phyloP scores from a whole-genome alignment of 345 rosid species.

The Rhodamnia argentea region DNA sequence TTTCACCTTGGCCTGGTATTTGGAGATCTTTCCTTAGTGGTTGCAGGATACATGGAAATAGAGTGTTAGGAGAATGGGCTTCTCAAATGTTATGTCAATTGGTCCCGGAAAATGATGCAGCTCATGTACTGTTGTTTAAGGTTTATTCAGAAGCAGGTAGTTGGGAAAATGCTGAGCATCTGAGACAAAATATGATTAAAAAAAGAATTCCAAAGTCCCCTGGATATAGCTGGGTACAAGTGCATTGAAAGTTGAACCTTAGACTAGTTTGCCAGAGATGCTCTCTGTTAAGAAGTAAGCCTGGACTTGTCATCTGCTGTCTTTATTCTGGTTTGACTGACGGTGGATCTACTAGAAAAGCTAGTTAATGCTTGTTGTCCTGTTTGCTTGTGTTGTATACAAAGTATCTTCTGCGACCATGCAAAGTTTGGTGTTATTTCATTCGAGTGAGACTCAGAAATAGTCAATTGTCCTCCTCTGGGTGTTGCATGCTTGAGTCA shows the following conservation, averaged over 20 bases:
- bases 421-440: background rate
- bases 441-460: background rate
- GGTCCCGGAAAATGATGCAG: conserved; percentile 23
- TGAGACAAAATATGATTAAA: conserved; percentile 2
- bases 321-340: background rate
- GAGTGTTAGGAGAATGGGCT: conserved; percentile 29
- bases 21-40: conserved; percentile 37
- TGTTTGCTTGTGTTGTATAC: background rate
- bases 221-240: conserved; percentile 24
- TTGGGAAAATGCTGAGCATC: conserved; percentile 29
- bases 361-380: background rate
- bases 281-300: background rate
- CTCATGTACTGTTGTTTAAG: conserved; percentile 15
- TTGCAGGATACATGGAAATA: conserved; percentile 23
- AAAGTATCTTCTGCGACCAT: background rate
- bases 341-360: background rate
- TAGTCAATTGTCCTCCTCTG: background rate
- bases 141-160: conserved; percentile 18
- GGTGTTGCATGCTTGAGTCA: background rate
- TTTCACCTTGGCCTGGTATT: conserved; percentile 24
- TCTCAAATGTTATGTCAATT: conserved; percentile 15
- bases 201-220: conserved; percentile 10
- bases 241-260: background rate
- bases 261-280: background rate
- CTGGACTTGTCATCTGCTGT: background rate